These are phyloP conservation scores for Achaetomium macrosporum DNA, from an alignment of 2,329 filamentous ascomycete species.

Conservation along the genomic window DNA sequence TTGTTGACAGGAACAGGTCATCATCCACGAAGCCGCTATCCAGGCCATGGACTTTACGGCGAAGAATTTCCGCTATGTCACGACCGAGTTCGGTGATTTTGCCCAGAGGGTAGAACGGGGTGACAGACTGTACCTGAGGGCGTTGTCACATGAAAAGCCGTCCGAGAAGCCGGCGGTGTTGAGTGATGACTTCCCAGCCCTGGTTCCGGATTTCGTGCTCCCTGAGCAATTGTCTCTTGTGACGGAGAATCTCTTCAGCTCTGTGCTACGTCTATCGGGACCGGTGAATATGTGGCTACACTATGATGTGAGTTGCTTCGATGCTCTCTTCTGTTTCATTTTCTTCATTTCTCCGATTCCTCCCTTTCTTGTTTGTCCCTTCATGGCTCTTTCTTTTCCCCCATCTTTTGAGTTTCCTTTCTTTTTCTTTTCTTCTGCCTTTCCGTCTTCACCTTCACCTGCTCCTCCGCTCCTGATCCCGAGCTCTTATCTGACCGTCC, in stretches of 20 bases:
- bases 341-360: neutral
- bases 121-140: conserved; percentile 67
- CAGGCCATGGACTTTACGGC: conserved; percentile 71
- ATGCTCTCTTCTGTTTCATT: neutral
- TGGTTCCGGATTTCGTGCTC: conserved; percentile 65
- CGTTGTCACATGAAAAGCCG: conserved; percentile 64
- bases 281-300: conserved; percentile 84
- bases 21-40: conserved; percentile 64
- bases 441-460: neutral
- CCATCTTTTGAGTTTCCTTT: neutral
- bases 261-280: conserved; percentile 72
- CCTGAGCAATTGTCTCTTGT: conserved; percentile 57
- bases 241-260: conserved; percentile 63
- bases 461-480: no score
- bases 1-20: conserved; percentile 43
- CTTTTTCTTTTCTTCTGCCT: neutral
- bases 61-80: conserved; percentile 78
- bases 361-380: neutral
- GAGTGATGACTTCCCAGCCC: conserved; percentile 61
- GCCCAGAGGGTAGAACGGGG: conserved; percentile 54
- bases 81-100: conserved; percentile 61
- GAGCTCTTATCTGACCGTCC: neutral
- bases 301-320: conserved; percentile 60
- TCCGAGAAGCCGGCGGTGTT: conserved; percentile 65
- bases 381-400: neutral